Evolutionary conservation across 2,329 filamentous ascomycete genomes (phyloP), one percentile per base, ranked within the genome.

Genomic region (Podosphaera fusca): DNA sequence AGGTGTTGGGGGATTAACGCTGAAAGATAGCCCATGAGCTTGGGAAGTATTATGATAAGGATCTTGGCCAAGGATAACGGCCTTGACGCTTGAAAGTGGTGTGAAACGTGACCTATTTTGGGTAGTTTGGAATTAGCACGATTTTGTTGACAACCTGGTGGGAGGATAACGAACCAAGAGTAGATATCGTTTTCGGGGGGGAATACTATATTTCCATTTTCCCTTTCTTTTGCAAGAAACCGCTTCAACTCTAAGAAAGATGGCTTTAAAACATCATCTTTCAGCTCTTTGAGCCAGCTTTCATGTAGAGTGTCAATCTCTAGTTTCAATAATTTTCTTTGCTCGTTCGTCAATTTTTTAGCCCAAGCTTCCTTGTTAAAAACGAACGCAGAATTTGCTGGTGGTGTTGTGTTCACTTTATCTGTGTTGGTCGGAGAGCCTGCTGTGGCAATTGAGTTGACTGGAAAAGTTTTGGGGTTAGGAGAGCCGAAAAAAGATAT

Each of bases 11-110:
- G 90, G 83, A 8, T 86, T 85, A 57, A 96, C 89, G 53, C 87
- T 95, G 75, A 98, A 98, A 68, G 86, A 90, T 59, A 98, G 81
- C 49, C 92, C 92, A 69, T 96, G 92, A 55, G 92, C 92, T 74
- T 98, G 92, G 70, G 94, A 94, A 68, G 80, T 70, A 69, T 94
- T 94, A 73, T 98, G 92, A 70, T 98, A 98, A 2, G 92, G 92
- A 68, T 98, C 92, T 72, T 98, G 92, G 62, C 92, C 92, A 57
- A 96, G 71, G 66, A 98, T 88, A 59, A 98, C 89, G 58, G 85
- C 85, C 70, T 94, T 95, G 69, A 96, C 89, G 12, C 76, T 83
- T 72, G 83, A 74, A 64, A 98, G 82, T 6, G 92, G 89, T 0
- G 90, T 95, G 69, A 94, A 85, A 33, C 88, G 85, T 59, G 90